A percentile compares a stretch with the other conserved stretches of the same genome.
Conservation (phyloP, 2,329 filamentous ascomycete species). For the Bipolaris bicolor region DNA sequence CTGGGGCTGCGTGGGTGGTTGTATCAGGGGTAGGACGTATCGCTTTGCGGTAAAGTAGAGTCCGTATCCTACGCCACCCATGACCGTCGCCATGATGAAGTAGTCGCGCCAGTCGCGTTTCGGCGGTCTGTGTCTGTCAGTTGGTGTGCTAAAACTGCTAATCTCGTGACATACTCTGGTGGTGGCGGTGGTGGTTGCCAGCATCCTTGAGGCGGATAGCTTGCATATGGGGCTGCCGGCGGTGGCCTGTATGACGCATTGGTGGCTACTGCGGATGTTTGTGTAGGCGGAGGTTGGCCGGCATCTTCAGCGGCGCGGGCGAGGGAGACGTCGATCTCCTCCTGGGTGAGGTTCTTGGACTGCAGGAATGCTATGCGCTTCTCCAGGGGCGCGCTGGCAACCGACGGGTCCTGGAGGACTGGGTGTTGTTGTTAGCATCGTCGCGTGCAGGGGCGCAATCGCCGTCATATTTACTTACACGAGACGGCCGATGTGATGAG, state of each 20-base stretch:
- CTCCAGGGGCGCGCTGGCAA: conserved; percentile 86
- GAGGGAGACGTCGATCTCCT: conserved; percentile 88
- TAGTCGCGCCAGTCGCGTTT: conserved; percentile 96
- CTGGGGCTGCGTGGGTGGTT: conserved; percentile 91
- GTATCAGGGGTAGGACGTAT: conserved; percentile 88
- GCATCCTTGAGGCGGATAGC: conserved; percentile 59
- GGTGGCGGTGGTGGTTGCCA: conserved; percentile 60
- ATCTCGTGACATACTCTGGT: conserved; percentile 54
- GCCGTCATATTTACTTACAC: conserved; percentile 52
- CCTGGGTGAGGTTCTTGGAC: conserved; percentile 95
- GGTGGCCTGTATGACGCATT: conserved; percentile 55
- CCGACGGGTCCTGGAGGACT: conserved; percentile 95
- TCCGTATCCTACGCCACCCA: conserved; percentile 87
- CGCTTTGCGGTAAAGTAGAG: conserved; percentile 85
- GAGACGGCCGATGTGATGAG: conserved; percentile 77
- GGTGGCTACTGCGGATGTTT: conserved; percentile 50
- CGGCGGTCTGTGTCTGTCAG: conserved; percentile 57
- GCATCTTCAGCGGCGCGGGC: conserved; percentile 70
- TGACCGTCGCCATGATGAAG: conserved; percentile 99
- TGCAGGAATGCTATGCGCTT: conserved; percentile 91
- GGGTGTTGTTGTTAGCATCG: conserved; percentile 26
- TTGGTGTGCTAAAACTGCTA: neutral
- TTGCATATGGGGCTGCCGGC: conserved; percentile 56
- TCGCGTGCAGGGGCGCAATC: conserved; percentile 6
- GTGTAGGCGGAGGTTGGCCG: conserved; percentile 54